A percentile compares a stretch with the other conserved stretches of the same genome.
Evolutionary conservation across 208 protist genomes (phyloP).

Genomic region (Trypanosoma grayi): DNA sequence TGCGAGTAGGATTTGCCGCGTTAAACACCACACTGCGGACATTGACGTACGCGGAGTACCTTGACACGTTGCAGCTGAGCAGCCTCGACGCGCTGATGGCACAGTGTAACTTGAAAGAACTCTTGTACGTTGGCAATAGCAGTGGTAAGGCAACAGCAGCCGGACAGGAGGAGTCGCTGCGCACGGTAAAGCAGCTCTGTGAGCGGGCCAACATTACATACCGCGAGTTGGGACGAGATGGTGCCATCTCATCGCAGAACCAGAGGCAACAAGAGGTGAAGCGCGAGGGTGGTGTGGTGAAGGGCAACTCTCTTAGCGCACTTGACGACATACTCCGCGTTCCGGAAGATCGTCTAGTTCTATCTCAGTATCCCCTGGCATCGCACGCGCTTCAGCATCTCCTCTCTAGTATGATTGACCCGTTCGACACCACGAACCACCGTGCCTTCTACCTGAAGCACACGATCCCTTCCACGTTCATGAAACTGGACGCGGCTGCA

Average conservation of each 20-base stretch:
- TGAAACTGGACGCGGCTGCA: slow-evolving; percentile 94
- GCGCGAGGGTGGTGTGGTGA: not conserved
- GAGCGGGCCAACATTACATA: slow-evolving; percentile 70
- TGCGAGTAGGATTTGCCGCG: slow-evolving; percentile 67
- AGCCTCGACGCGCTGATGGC: slow-evolving; percentile 75
- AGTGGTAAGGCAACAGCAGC: not conserved
- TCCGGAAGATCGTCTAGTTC: slow-evolving; percentile 61
- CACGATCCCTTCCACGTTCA: slow-evolving; percentile 81
- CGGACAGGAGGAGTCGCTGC: slow-evolving; percentile 44
- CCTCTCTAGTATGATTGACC: slow-evolving; percentile 48
- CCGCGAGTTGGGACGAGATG: slow-evolving; percentile 10
- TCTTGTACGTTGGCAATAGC: slow-evolving; percentile 24
- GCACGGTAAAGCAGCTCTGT: slow-evolving; percentile 70
- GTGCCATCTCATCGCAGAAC: slow-evolving; percentile 21
- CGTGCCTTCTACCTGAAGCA: slow-evolving; percentile 78
- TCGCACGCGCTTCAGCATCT: slow-evolving; percentile 63
- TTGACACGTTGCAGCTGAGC: slow-evolving; percentile 67
- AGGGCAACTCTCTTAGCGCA: slow-evolving; percentile 26
- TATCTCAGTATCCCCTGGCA: slow-evolving; percentile 46
- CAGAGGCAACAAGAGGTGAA: slow-evolving; percentile 35
- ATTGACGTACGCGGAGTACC: slow-evolving; percentile 73
- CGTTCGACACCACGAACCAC: slow-evolving; percentile 67
- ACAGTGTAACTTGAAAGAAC: slow-evolving; percentile 86
- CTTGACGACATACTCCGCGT: slow-evolving; percentile 80
- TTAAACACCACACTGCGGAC: slow-evolving; percentile 87